Percentiles rank a stretch among this genome's conserved stretches.
Evolutionary conservation across 305 asterid genomes (phyloP).

Genomic region (Fraxinus angustifolia): DNA sequence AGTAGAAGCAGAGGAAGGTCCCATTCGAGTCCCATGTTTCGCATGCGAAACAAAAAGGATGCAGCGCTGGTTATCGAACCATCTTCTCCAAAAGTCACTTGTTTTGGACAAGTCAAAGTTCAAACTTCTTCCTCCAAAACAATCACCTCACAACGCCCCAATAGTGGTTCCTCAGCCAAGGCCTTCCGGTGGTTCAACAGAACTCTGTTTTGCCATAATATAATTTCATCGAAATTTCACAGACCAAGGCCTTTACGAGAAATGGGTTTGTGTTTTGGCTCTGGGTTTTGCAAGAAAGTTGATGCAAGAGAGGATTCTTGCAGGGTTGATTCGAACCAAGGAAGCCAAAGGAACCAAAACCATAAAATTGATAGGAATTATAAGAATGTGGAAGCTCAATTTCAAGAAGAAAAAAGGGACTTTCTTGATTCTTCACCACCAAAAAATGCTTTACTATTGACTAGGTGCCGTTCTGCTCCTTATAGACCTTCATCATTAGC

Average conservation of each 20-base stretch:
- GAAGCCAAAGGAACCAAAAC: neutral
- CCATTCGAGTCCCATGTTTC: conserved; percentile 68
- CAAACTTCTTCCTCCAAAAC: conserved; percentile 46
- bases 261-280: neutral
- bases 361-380: neutral
- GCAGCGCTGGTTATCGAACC: conserved; percentile 38
- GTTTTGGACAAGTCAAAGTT: conserved; percentile 84
- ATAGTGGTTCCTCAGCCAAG: neutral
- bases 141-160: neutral
- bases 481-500: neutral
- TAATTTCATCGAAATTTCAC: neutral
- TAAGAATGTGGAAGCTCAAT: neutral
- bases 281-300: neutral
- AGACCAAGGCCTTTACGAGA: neutral
- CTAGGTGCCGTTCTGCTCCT: neutral
- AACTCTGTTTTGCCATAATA: conserved; percentile 6
- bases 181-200: conserved; percentile 28
- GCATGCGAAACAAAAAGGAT: conserved; percentile 38
- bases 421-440: neutral
- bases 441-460: neutral
- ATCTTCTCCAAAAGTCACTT: conserved; percentile 87
- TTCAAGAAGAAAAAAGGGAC: neutral
- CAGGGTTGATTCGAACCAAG: neutral
- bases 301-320: neutral
- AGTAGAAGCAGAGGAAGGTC: conserved; percentile 78